These are phyloP conservation scores for Aspergillus hortae DNA, from an alignment of 2,329 filamentous ascomycete genomes.

Conservation along the genomic window DNA sequence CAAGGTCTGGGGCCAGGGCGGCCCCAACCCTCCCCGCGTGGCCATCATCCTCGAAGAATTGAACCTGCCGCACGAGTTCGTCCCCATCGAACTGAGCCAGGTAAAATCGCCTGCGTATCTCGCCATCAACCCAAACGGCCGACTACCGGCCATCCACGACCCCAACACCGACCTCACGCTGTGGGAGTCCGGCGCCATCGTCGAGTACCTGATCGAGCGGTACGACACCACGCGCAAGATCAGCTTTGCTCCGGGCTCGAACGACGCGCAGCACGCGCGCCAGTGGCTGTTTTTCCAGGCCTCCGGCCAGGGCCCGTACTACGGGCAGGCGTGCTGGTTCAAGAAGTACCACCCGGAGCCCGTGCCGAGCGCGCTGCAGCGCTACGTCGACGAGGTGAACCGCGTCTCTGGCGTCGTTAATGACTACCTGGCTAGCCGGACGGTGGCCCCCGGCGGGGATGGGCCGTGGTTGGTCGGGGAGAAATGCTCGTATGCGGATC, in stretches of 20 bases:
- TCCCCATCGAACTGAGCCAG: slow-evolving; percentile 14
- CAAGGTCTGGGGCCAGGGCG: slow-evolving; percentile 4
- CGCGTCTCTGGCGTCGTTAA: slow-evolving; percentile 46
- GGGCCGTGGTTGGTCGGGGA: slow-evolving; percentile 39
- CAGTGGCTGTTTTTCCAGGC: slow-evolving; percentile 44
- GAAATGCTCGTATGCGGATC: slow-evolving; percentile 41
- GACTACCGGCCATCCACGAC: slow-evolving; percentile 27
- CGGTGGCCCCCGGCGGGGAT: background rate
- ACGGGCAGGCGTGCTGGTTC: slow-evolving; percentile 45
- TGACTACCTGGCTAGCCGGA: slow-evolving; percentile 26
- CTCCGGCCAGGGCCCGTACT: slow-evolving; percentile 47
- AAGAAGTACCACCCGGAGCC: slow-evolving; percentile 37
- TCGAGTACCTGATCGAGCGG: slow-evolving; percentile 39
- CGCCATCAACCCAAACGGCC: slow-evolving; percentile 25
- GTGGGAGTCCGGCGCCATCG: slow-evolving; percentile 43
- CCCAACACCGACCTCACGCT: slow-evolving; percentile 33
- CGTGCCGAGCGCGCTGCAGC: slow-evolving; percentile 37
- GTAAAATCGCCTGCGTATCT: slow-evolving; percentile 21
- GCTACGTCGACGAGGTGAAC: slow-evolving; percentile 42
- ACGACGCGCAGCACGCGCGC: slow-evolving; percentile 25
- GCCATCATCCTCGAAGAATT: slow-evolving; percentile 27
- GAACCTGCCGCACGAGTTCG: slow-evolving; percentile 21
- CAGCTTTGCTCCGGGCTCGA: slow-evolving; percentile 25
- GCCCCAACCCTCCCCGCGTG: slow-evolving; percentile 27
- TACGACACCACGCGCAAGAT: slow-evolving; percentile 39